phyloP scores from a whole-genome alignment of 1,284 basidiomycete species.

The Boletus mariae region DNA sequence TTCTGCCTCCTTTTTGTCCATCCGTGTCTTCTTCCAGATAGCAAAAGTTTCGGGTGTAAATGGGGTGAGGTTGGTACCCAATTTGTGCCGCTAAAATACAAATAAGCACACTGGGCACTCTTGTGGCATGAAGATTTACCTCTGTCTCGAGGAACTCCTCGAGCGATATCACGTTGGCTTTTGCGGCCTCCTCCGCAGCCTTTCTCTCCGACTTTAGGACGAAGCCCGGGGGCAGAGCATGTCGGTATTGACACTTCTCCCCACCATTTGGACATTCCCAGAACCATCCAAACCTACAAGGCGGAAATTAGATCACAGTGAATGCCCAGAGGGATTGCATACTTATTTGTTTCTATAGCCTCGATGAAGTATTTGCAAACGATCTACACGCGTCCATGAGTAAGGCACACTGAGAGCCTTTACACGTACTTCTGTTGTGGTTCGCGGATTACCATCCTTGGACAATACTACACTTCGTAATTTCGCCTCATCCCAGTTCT shows the following conservation, averaged over 20 bases:
- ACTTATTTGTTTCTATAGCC: conserved; percentile 93
- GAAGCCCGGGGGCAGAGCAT: conserved; percentile 94
- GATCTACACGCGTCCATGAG: conserved; percentile 52
- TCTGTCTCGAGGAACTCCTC: conserved; percentile 98
- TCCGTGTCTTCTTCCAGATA: conserved; percentile 89
- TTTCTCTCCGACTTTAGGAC: conserved; percentile 91
- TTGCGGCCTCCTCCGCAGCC: conserved; percentile 79
- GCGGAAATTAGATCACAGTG: neutral
- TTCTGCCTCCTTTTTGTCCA: conserved; percentile 92
- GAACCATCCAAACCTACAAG: conserved; percentile 80
- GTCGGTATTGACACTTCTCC: conserved; percentile 90
- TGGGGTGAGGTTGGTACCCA: conserved; percentile 88
- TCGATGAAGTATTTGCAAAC: conserved; percentile 98
- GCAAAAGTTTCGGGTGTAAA: conserved; percentile 95
- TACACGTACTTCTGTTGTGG: conserved; percentile 82
- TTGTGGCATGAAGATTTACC: conserved; percentile 42
- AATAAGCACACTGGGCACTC: conserved; percentile 5
- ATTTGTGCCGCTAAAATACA: conserved; percentile 78
- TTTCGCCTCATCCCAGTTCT: conserved; percentile 96
- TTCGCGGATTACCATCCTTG: conserved; percentile 88
- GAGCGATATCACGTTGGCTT: conserved; percentile 86
- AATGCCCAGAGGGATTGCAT: conserved; percentile 32
- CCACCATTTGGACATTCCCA: conserved; percentile 85
- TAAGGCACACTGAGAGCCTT: neutral
- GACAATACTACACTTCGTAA: conserved; percentile 82